Base-by-base conservation (phyloP, 2,329 filamentous ascomycete species). In the Talaromyces sp. region DNA sequence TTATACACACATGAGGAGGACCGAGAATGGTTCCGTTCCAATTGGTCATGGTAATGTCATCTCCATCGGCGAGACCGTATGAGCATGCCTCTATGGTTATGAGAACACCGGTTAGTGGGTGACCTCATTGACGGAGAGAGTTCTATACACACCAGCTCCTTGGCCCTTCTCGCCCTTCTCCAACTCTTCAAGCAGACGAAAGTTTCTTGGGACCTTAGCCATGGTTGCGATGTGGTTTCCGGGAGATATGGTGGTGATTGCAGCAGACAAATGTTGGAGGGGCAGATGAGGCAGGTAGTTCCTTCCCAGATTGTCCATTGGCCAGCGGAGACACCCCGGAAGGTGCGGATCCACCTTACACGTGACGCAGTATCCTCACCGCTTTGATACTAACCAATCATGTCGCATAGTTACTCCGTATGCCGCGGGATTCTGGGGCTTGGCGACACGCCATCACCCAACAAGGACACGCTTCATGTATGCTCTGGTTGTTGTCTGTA, bases 131-230 rank as follows among this genome's bases (percentile, higher is more conserved):
- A 59, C 36, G 22, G 29, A 43, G 51, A 4, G 38, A 34, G 25
- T 47, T 36, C 59, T 54, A 67, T 65, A 71, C 71, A 67, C 65
- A 80, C 92, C 92, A 78, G 94, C 93, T 75, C 95, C 94, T 69
- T 95, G 86, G 68, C 95, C 95, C 81, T 99, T 99, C 84, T 99
- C 95, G 75, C 95, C 95, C 84, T 98, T 98, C 84, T 99, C 95
- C 22, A 99, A 86, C 88, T 99, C 95, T 79, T 97, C 95, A 65
- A 99, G 85, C 70, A 99, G 87, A 76, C 94, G 90, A 79, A 99
- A 99, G 83, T 98, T 98, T 78, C 95, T 88, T 68, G 95, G 95
- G 65, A 99, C 87, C 80, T 96, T 92, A 66, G 91, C 88, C 65
- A 82, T 78, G 86, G 31, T 25, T 15, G 31, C 8, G 10, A 22